These are phyloP conservation scores for Candida hungchunana DNA, from an alignment of 805 yeast genomes.

Conservation along the genomic window DNA sequence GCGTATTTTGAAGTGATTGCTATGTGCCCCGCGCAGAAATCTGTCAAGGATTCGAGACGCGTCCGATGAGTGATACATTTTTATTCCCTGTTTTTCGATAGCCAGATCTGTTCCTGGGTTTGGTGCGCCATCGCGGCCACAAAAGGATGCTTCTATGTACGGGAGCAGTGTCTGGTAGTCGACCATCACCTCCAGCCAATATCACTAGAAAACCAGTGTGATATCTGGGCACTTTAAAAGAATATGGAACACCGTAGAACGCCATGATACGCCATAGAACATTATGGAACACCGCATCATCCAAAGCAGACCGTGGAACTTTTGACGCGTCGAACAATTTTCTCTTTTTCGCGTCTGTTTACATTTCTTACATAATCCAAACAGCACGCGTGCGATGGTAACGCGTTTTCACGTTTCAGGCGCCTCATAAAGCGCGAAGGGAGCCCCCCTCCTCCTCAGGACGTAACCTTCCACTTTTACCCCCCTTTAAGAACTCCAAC, in stretches of 20 bases:
- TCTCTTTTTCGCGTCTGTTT: constrained; percentile 15
- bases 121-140: too few relatives aligned
- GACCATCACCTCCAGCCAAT: too few relatives aligned
- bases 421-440: constrained; percentile 11
- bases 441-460: constrained; percentile 4
- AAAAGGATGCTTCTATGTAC: too few relatives aligned
- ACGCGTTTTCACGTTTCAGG: constrained; percentile 5
- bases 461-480: too few relatives aligned
- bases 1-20: not conserved
- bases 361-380: constrained; percentile 10
- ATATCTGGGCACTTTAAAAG: too few relatives aligned
- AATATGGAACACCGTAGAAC: too few relatives aligned
- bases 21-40: not conserved
- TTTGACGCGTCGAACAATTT: constrained; percentile 13
- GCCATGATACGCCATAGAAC: not conserved
- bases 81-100: not conserved
- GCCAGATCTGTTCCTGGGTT: too few relatives aligned
- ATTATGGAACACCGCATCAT: not conserved
- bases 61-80: not conserved
- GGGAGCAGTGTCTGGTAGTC: too few relatives aligned
- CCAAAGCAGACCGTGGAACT: not conserved
- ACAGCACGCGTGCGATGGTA: not conserved
- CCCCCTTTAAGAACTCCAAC: not conserved
- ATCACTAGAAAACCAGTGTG: too few relatives aligned
- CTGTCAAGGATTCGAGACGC: too few relatives aligned